Evolutionary conservation across 768 basidiomycete genomes (phyloP), one percentile per base, ranked within the genome.

Genomic region (Hydnomerulius pinastri): DNA sequence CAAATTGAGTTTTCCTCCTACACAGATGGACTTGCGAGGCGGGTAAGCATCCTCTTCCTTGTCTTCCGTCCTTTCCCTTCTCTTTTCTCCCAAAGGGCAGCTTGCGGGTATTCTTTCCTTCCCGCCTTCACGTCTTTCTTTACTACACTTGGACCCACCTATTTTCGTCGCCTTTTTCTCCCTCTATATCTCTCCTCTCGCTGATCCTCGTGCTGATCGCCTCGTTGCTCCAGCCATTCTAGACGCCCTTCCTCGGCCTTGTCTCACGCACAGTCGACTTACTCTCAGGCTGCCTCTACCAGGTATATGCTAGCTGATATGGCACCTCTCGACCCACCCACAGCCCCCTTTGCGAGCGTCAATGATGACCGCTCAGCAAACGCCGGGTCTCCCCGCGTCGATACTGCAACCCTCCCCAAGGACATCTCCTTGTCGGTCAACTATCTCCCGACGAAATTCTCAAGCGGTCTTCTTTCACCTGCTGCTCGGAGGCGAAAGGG

Each of bases 401-500:
- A 45, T 3, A 41, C 11, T 3, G 15, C 37, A 6, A 38, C 9
- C 20, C 42, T 35, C 10, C 24, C 50, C 29, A 52, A 41, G 35
- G 56, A 57, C 18, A 13, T 62, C 29, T 77, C 75, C 8, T 78
- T 88, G 52, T 78, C 77, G 46, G 76, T 86, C 60, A 87, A 90
- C 68, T 92, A 88, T 63, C 74, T 90, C 18, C 90, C 90, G 10
- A 70, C 75, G 48, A 92, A 92, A 69, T 89, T 91, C 69, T 83
- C 86, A 12, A 68, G 68, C 46, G 64, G 65, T 56, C 67, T 74
- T 65, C 55, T 77, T 68, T 61, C 71, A 63, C 48, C 79, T 64
- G 55, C 65, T 70, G 43, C 69, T 75, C 50, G 66, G 70, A 39
- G 62, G 69, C 53, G 65, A 63, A 60, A 36, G 64, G 29, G 60